These are phyloP conservation scores for Metroxylon sagu DNA, from an alignment of 176 grass and related monocot genomes.

Conservation along the genomic window DNA sequence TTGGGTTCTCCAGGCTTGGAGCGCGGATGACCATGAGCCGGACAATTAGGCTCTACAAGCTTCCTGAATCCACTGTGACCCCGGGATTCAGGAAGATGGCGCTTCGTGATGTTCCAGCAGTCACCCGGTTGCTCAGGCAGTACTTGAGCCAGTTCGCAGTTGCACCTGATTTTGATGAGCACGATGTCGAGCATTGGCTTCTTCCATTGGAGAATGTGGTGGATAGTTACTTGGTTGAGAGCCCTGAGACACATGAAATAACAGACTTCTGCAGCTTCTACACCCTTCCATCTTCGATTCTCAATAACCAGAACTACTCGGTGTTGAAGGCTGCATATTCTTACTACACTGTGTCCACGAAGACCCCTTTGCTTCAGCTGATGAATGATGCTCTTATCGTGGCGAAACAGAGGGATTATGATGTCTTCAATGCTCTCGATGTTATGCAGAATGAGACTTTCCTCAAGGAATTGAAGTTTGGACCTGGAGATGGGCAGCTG, in stretches of 20 bases:
- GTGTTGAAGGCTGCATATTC: constrained; percentile 90
- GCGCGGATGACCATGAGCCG: constrained; percentile 99
- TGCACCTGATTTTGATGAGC: constrained; percentile 84
- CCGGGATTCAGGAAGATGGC: constrained; percentile 93
- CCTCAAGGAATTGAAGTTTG: constrained; percentile 94
- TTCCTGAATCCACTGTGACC: constrained; percentile 65
- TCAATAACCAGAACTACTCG: constrained; percentile 84
- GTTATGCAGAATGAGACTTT: constrained; percentile 90
- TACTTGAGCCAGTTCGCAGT: constrained; percentile 69
- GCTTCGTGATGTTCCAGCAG: constrained; percentile 70
- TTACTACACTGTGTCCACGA: constrained; percentile 87
- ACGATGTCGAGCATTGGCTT: constrained; percentile 98
- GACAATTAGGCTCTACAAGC: constrained; percentile 85
- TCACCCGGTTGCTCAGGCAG: constrained; percentile 64
- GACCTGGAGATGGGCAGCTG: constrained; percentile 90
- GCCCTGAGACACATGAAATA: constrained; percentile 87
- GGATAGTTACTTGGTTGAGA: constrained; percentile 93
- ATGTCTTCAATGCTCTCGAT: constrained; percentile 97
- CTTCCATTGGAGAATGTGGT: constrained; percentile 75
- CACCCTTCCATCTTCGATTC: constrained; percentile 71
- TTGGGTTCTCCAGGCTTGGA: constrained; percentile 82
- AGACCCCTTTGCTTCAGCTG: constrained; percentile 77
- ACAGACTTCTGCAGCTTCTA: constrained; percentile 99
- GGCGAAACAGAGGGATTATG: constrained; percentile 84
- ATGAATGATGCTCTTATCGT: constrained; percentile 91